These are phyloP conservation scores for Alternaria triticimaculans DNA, from an alignment of 2,329 filamentous ascomycete species.

Conservation along the genomic window DNA sequence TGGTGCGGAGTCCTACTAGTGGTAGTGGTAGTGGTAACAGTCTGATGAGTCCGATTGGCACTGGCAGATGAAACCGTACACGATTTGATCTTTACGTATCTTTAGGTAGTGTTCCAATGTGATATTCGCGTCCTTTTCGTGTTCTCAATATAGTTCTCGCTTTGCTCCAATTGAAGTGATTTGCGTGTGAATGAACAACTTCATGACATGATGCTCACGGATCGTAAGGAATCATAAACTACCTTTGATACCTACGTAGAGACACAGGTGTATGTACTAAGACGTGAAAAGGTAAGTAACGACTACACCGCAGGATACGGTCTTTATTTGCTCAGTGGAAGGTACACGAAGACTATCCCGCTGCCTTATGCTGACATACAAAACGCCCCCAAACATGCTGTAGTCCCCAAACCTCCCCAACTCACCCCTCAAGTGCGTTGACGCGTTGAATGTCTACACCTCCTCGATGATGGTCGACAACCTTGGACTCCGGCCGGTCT, in stretches of 20 bases:
- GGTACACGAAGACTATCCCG: background rate
- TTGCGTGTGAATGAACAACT: background rate
- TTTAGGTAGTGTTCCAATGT: slow-evolving; percentile 35
- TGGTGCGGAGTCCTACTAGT: slow-evolving; percentile 40
- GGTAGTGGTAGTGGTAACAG: slow-evolving; percentile 40
- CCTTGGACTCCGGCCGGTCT: background rate
- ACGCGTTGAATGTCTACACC: background rate
- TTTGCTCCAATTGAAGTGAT: background rate
- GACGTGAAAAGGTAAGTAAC: background rate
- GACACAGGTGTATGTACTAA: background rate
- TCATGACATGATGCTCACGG: background rate
- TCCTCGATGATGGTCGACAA: background rate
- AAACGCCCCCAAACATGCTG: background rate
- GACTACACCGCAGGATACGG: background rate
- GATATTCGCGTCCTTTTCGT: slow-evolving; percentile 33
- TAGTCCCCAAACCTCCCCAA: background rate
- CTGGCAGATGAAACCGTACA: slow-evolving; percentile 27
- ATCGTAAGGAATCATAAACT: background rate
- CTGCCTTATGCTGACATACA: background rate
- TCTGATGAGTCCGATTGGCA: slow-evolving; percentile 41
- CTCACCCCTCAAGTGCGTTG: background rate
- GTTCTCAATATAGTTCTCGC: background rate
- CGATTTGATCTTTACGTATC: slow-evolving; percentile 22
- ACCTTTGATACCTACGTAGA: background rate
- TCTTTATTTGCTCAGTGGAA: background rate